phyloP scores from a whole-genome alignment of 108 stramenopile genomes.

The Epithemia pelagica region DNA sequence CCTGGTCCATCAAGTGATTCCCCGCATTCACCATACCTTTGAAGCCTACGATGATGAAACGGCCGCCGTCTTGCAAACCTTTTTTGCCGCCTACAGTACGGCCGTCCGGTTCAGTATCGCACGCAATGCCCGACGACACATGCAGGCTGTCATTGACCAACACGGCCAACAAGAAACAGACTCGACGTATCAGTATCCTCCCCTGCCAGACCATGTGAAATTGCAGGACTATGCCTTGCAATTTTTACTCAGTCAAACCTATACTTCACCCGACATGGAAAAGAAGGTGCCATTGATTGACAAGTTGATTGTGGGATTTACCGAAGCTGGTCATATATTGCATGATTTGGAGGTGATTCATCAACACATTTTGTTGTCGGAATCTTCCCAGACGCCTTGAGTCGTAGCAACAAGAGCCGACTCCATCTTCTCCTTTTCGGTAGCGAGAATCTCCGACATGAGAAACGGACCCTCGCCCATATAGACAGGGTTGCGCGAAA shows the following conservation, averaged over 20 bases:
- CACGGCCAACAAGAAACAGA: constrained; percentile 8
- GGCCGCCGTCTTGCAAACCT: constrained; percentile 51
- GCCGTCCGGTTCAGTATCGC: constrained; percentile 76
- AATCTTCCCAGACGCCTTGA: too few relatives aligned
- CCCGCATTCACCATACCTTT: constrained; percentile 76
- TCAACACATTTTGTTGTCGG: too few relatives aligned
- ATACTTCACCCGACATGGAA: background rate
- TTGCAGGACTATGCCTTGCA: constrained; percentile 72
- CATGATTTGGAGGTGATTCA: constrained; percentile 4
- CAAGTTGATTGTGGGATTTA: constrained; percentile 10
- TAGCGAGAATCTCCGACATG: too few relatives aligned
- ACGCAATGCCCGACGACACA: constrained; percentile 58
- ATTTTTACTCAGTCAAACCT: constrained; percentile 25
- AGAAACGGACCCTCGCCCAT: too few relatives aligned
- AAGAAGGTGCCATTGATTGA: background rate
- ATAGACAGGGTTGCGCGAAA: too few relatives aligned
- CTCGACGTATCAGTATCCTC: constrained; percentile 29
- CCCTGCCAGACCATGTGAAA: constrained; percentile 41
- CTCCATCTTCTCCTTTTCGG: too few relatives aligned
- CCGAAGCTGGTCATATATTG: constrained; percentile 8
- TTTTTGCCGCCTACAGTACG: constrained; percentile 66
- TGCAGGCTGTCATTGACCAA: constrained; percentile 43
- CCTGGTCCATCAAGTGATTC: constrained; percentile 63
- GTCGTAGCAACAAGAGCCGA: too few relatives aligned
- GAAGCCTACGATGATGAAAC: constrained; percentile 79